Evolutionary conservation across 352 stramenopile species (phyloP), one percentile per base, ranked within the genome.

Genomic region (Pythium monospermum): DNA sequence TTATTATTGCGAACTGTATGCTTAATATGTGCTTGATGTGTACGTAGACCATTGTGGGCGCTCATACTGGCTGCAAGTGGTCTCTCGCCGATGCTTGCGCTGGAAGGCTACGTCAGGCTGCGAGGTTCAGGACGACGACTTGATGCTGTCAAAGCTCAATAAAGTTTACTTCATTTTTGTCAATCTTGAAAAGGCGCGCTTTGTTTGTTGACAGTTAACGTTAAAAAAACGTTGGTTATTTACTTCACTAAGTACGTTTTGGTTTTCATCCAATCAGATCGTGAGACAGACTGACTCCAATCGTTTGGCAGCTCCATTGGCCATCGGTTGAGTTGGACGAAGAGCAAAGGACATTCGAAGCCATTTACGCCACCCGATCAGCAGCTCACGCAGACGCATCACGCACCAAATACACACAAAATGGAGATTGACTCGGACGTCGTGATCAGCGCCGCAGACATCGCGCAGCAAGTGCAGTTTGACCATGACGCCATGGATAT

Each of bases 401-500:
- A 36, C 2, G 31, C 30, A 32, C 7, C 18, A 16, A 22, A 47
- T 25, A 30, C 18, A 37, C 13, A 48, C 37, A 28, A 10, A 38
- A 87, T 91, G 80, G 75, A 91, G 47, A 68, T 91, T 23, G 80
- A 91, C 55, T 85, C 75, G 35, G 76, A 88, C 54, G 58, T 88
- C 42, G 66, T 87, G 42, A 80, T 91, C 59, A 70, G 54, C 55
- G 33, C 62, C 40, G 57, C 75, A 40, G 59, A 53, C 41, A 85
- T 83, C 61, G 53, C 66, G 40, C 64, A 83, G 61, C 64, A 87
- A 59, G 62, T 67, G 25, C 72, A 83, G 58, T 35, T 71, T 31
- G 52, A 66, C 26, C 57, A 73, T 35, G 66, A 83, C 19, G 64
- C 57, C 31, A 83, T 84, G 65, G 76, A 89, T 44, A 63, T 84